A percentile compares a stretch with the other conserved stretches of the same genome.
Evolutionary conservation across 768 basidiomycete genomes (phyloP).

Genomic region (Mycena rosella): DNA sequence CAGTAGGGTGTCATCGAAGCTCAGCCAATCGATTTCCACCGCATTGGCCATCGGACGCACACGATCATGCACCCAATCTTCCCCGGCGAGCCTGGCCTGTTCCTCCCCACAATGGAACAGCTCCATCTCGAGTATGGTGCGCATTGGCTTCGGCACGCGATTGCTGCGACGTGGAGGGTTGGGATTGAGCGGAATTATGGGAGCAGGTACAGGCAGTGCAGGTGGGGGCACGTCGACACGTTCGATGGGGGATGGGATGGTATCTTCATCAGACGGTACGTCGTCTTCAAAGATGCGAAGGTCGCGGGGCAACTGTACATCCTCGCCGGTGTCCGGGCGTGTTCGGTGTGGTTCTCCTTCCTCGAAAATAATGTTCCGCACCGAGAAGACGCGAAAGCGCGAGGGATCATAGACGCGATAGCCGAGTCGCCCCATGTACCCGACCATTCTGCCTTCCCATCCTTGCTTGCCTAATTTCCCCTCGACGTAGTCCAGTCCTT

Average conservation of each 20-base stretch:
- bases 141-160: conserved; percentile 11
- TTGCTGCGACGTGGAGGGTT: background rate
- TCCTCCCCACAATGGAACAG: background rate
- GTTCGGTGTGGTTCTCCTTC: conserved; percentile 16
- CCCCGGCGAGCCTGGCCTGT: background rate
- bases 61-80: conserved; percentile 4
- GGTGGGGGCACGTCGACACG: background rate
- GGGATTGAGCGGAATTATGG: background rate
- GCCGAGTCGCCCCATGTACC: conserved; percentile 35
- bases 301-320: background rate
- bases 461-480: too few species aligned
- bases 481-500: conserved; percentile 29
- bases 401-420: conserved; percentile 27
- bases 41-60: background rate
- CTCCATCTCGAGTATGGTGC: conserved; percentile 5
- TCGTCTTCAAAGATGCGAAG: background rate
- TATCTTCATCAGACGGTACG: background rate
- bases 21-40: background rate
- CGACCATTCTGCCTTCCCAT: conserved; percentile 35
- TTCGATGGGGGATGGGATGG: background rate
- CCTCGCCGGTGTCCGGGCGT: background rate
- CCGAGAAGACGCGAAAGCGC: conserved; percentile 14
- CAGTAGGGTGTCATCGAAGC: background rate
- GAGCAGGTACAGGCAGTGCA: background rate
- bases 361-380: conserved; percentile 32